Evolutionary conservation across 2,329 filamentous ascomycete genomes (phyloP), one percentile per base, ranked within the genome.

Genomic region (Claviceps pazoutovae): DNA sequence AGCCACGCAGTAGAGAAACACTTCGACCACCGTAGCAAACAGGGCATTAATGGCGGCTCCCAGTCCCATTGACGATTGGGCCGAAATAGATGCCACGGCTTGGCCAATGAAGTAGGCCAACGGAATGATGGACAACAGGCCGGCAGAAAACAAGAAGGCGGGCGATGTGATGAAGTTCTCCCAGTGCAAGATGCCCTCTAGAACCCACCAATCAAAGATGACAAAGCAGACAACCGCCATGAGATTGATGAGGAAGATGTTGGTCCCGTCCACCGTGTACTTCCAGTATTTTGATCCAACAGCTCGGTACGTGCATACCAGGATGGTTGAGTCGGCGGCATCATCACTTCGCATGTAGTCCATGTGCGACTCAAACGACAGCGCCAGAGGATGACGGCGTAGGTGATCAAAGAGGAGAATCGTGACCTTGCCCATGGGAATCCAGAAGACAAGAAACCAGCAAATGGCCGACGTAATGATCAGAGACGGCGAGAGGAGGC

Each of bases 71-170:
- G 91, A 96, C 1, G 91, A 97, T 66, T 98, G 93, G 1, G 93
- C 93, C 9, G 93, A 98, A 60, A 98, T 98, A 50, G 93, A 98
- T 2, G 93, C 93, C 46, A 98, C 93, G 39, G 93, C 93, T 69
- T 98, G 93, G 1, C 93, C 93, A 58, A 98, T 98, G 66, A 98
- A 98, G 70, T 98, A 98, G 14, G 93, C 93, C 51, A 98, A 70
- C 3, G 93, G 93, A 48, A 98, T 96, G 65, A 98, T 94, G 45
- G 93, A 97, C 54, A 95, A 73, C 14, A 98, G 70, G 4, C 85
- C 87, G 4, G 90, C 78, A 0, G 83, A 76, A 66, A 98, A 98
- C 49, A 97, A 76, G 58, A 97, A 84, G 8, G 88, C 88, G 0
- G 88, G 83, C 26, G 86, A 83, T 0, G 91, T 95, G 58, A 96